phyloP scores from a whole-genome alignment of 1,284 basidiomycete species.

The Calocybe gambosa region DNA sequence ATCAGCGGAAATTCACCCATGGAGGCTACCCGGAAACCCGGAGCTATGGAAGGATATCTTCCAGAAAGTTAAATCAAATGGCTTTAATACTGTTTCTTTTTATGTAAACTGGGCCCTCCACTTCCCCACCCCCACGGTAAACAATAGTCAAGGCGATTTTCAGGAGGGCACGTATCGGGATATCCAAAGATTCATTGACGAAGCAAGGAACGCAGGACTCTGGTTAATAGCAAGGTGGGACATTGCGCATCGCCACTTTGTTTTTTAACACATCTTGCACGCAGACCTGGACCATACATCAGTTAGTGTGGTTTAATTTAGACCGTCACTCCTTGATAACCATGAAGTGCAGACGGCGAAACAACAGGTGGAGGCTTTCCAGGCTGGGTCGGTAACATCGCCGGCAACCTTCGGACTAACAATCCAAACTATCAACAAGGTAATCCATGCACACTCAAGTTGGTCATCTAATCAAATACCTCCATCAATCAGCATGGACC shows the following conservation, averaged over 20 bases:
- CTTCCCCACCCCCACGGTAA: constrained; percentile 41
- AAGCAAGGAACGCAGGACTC: constrained; percentile 43
- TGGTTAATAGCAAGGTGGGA: constrained; percentile 46
- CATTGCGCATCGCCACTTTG: not conserved
- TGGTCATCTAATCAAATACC: not conserved
- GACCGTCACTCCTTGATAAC: not conserved
- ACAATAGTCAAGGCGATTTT: constrained; percentile 43
- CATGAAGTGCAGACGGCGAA: constrained; percentile 35
- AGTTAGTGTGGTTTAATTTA: constrained; percentile 24
- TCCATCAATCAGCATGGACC: constrained; percentile 35
- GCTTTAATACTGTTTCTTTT: constrained; percentile 54
- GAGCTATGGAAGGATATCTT: constrained; percentile 51
- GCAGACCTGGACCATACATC: constrained; percentile 45
- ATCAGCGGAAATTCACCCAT: constrained; percentile 45
- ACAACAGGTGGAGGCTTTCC: constrained; percentile 56
- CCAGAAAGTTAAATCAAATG: constrained; percentile 52
- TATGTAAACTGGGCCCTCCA: constrained; percentile 46
- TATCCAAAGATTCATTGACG: constrained; percentile 46
- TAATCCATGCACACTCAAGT: constrained; percentile 9
- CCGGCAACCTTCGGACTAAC: constrained; percentile 42
- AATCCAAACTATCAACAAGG: constrained; percentile 41
- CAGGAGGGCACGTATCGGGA: constrained; percentile 41
- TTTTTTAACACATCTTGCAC: not conserved
- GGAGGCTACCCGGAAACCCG: constrained; percentile 41
- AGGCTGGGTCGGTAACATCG: constrained; percentile 45